Evolutionary conservation across 208 protist species (phyloP), one percentile per base, ranked within the genome.

Genomic region (Leptomonas seymouri): DNA sequence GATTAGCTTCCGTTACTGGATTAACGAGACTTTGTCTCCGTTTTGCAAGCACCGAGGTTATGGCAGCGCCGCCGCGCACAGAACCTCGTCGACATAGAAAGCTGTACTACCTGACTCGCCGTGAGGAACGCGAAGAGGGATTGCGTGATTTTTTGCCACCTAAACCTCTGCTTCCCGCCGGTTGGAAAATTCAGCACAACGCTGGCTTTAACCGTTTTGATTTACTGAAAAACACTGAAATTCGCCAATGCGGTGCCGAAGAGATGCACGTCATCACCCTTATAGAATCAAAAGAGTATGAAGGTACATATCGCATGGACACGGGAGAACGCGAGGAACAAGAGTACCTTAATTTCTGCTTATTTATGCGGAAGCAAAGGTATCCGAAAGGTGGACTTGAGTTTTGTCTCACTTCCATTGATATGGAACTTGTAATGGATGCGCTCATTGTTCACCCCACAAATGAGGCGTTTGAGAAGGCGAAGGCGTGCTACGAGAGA

Each of bases 341-440:
- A 57, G 91, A 94, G 63, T 93, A 96, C 62, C 53, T 94, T 3
- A 93, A 92, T 67, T 96, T 96, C 74, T 76, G 66, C 3, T 44
- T 93, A 2, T 96, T 96, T 63, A 62, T 94, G 55, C 59, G 74
- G 39, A 96, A 96, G 54, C 61, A 79, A 42, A 62, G 82, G 14
- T 84, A 76, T 73, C 76, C 76, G 0, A 61, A 76, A 30, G 82
- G 80, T 42, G 86, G 81, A 18, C 74, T 96, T 14, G 88, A 96
- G 60, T 89, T 96, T 61, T 82, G 79, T 3, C 78, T 96, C 30
- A 96, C 91, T 15, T 93, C 91, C 1, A 96, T 96, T 45, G 91
- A 96, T 63, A 82, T 90, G 82, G 88, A 96, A 54, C 74, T 96
- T n/a, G 91, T 96, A 12, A 72, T 96, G 74, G 91, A 96, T 71